Percentiles rank a stretch among this genome's conserved stretches.
Conservation (phyloP, 148 eudicot species). For the Fagopyrum esculentum region DNA sequence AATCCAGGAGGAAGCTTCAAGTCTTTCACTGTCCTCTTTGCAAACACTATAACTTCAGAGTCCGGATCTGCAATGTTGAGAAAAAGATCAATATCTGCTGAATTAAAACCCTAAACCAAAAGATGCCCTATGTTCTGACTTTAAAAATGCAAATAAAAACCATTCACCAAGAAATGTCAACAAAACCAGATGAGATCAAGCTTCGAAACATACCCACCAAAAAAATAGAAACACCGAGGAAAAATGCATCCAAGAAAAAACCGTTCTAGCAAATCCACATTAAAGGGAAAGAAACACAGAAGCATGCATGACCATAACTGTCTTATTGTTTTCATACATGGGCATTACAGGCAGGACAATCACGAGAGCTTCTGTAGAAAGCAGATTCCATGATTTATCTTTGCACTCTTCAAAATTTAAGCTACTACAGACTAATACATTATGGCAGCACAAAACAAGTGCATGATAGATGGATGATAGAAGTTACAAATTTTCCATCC, state of each 20-base stretch:
- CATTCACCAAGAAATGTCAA: background rate
- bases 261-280: background rate
- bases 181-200: background rate
- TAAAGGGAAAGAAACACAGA: background rate
- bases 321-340: background rate
- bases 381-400: background rate
- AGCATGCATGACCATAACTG: background rate
- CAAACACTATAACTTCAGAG: conserved; percentile 73
- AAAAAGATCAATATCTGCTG: background rate
- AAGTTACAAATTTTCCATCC: background rate
- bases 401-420: background rate
- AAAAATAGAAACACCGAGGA: background rate
- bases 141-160: background rate
- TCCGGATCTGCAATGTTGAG: conserved; percentile 59
- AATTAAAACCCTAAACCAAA: background rate
- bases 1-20: conserved; percentile 91
- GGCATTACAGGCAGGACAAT: conserved; percentile 2
- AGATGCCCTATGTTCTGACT: background rate
- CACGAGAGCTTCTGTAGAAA: background rate
- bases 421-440: background rate
- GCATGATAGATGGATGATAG: background rate
- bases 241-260: background rate
- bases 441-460: background rate
- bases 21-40: conserved; percentile 85
- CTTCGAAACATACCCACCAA: background rate